Percentiles rank a stretch among this genome's conserved stretches.
Conservation (phyloP, 2,329 filamentous ascomycete genomes). For the Diaporthe ilicicola region DNA sequence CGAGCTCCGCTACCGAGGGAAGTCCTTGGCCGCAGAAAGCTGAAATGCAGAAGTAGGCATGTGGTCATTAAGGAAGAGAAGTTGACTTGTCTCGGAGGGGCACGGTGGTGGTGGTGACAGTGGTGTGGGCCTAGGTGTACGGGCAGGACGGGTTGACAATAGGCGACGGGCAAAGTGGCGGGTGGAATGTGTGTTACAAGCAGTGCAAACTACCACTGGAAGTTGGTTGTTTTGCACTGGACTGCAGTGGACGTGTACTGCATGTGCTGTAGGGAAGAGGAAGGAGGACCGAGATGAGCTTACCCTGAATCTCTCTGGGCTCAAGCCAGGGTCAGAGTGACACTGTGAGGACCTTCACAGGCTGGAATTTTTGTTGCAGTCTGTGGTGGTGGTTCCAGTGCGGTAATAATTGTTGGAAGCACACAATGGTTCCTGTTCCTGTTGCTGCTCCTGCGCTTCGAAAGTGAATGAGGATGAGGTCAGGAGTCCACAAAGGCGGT, state of each 20-base stretch:
- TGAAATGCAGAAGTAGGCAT: conserved; percentile 4
- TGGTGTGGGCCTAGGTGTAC: neutral
- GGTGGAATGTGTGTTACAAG: neutral
- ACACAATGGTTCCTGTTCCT: neutral
- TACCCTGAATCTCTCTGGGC: neutral
- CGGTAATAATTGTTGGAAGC: neutral
- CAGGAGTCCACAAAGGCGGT: conserved; percentile 21
- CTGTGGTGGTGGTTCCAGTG: neutral
- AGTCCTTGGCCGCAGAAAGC: conserved; percentile 8
- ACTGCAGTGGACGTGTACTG: neutral
- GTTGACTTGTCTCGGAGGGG: conserved; percentile 3
- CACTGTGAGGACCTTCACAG: neutral
- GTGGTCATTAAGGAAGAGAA: conserved; percentile 6
- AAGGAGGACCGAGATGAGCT: neutral
- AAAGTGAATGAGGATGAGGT: conserved; percentile 7
- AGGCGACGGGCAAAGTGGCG: neutral
- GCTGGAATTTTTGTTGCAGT: neutral
- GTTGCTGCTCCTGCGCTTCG: conserved; percentile 6
- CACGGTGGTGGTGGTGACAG: too few species aligned
- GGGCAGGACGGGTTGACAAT: neutral
- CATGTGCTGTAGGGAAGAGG: neutral
- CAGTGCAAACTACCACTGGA: neutral
- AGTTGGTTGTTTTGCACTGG: neutral
- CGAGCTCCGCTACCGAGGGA: neutral
- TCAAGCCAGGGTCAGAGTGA: neutral